Conservation (phyloP, 441 rosid genomes). For the Eutrema salsugineum region DNA sequence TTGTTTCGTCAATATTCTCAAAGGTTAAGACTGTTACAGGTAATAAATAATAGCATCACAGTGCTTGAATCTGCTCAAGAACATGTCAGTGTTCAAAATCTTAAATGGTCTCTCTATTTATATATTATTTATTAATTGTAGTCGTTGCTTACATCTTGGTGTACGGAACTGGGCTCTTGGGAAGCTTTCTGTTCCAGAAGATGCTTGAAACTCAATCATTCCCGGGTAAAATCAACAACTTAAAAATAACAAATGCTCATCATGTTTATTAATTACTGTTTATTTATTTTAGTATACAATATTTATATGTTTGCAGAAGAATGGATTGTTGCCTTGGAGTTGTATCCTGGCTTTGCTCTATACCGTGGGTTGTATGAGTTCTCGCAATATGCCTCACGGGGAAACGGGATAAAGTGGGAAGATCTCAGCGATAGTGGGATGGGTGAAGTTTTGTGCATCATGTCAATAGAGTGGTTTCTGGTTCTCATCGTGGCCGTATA, state of each 20-base stretch:
- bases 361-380: conserved; percentile 90
- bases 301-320: conserved; percentile 38
- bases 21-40: conserved; percentile 90
- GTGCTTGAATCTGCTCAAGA: conserved; percentile 2
- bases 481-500: conserved; percentile 57
- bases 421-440: conserved; percentile 67
- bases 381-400: conserved; percentile 48
- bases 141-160: conserved; percentile 71
- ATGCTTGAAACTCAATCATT: conserved; percentile 62
- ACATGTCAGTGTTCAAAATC: neutral
- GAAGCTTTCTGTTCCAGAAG: conserved; percentile 56
- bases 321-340: conserved; percentile 67
- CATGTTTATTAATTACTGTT: neutral
- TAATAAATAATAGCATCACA: conserved; percentile 19
- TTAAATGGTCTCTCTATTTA: neutral
- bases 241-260: neutral
- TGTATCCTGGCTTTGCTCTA: conserved; percentile 86
- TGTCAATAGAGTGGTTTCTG: conserved; percentile 70
- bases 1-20: conserved; percentile 66
- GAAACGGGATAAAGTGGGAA: conserved; percentile 75
- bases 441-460: conserved; percentile 59
- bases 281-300: neutral
- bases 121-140: conserved; percentile 30
- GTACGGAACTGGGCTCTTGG: conserved; percentile 85
- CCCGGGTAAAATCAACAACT: conserved; percentile 45